Conservation (phyloP, 176 grass and related monocot genomes). For the Juncus effusus region DNA sequence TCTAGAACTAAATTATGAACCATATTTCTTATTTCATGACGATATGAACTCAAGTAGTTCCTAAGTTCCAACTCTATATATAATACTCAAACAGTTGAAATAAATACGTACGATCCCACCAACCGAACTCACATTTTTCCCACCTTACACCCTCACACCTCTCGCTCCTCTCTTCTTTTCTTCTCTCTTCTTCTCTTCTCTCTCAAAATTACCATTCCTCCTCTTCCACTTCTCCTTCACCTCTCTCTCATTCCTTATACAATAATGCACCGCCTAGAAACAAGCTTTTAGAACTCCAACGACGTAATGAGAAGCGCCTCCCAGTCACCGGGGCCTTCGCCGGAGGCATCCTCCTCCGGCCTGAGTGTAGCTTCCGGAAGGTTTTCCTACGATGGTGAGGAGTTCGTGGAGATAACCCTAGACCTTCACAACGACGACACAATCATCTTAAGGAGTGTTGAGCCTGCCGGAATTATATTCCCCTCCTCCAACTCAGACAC, state of each 20-base stretch:
- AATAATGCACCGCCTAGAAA: neutral
- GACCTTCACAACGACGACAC: constrained; percentile 81
- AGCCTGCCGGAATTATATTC: constrained; percentile 29
- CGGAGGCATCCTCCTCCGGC: neutral
- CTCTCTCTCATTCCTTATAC: constrained; percentile 3
- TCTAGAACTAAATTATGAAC: too few relatives aligned
- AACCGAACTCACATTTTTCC: neutral
- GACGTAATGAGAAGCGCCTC: constrained; percentile 9
- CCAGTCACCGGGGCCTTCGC: neutral
- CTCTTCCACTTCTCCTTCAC: neutral
- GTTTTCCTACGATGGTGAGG: constrained; percentile 60
- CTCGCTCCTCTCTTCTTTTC: constrained; percentile 12
- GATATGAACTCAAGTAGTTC: too few relatives aligned
- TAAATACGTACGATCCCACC: constrained; percentile 6
- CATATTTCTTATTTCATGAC: too few relatives aligned
- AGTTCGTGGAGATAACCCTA: constrained; percentile 86
- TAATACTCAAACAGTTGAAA: too few relatives aligned
- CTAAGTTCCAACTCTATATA: too few relatives aligned
- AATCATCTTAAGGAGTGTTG: constrained; percentile 73
- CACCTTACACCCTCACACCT: constrained; percentile 13
- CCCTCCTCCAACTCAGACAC: constrained; percentile 16
- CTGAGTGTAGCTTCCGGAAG: constrained; percentile 30
- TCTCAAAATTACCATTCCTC: constrained; percentile 9
- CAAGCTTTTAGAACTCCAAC: neutral
- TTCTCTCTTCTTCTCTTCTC: constrained; percentile 6